Evolutionary conservation across 1,284 basidiomycete genomes (phyloP).

Genomic region (Ganoderma multipileum): DNA sequence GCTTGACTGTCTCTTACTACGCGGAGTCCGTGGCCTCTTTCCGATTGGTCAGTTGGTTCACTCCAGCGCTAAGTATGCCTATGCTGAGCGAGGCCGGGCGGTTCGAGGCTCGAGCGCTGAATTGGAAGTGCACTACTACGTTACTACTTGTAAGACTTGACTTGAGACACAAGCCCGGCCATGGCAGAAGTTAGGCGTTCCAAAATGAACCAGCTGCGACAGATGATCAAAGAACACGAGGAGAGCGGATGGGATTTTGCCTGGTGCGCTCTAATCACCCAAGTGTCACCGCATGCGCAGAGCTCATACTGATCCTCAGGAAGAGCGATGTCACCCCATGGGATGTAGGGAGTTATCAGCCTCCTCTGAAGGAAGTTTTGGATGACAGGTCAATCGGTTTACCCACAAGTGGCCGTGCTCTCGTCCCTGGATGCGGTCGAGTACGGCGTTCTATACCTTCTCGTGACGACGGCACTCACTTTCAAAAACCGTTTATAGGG

Average conservation of each 20-base stretch:
- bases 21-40: too few species aligned
- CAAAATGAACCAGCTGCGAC: neutral
- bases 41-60: too few species aligned
- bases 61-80: too few species aligned
- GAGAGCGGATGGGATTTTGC: constrained; percentile 33
- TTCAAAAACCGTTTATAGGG: constrained; percentile 40
- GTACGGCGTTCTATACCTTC: constrained; percentile 47
- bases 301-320: constrained; percentile 48
- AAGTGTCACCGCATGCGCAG: neutral
- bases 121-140: too few species aligned
- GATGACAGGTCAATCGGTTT: constrained; percentile 54
- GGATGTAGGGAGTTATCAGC: constrained; percentile 64
- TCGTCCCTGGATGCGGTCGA: constrained; percentile 78
- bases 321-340: constrained; percentile 66
- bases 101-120: too few species aligned
- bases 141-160: too few species aligned
- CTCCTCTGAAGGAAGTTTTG: constrained; percentile 61
- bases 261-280: constrained; percentile 20
- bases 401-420: constrained; percentile 59
- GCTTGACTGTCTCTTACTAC: too few species aligned
- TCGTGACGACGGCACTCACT: neutral
- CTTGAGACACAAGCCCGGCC: neutral
- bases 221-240: constrained; percentile 12
- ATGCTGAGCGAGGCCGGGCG: too few species aligned
- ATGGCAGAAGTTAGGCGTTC: neutral